A percentile compares a stretch with the other conserved stretches of the same genome.
Conservation (phyloP, 2,329 filamentous ascomycete species). For the Fusarium hainanense region DNA sequence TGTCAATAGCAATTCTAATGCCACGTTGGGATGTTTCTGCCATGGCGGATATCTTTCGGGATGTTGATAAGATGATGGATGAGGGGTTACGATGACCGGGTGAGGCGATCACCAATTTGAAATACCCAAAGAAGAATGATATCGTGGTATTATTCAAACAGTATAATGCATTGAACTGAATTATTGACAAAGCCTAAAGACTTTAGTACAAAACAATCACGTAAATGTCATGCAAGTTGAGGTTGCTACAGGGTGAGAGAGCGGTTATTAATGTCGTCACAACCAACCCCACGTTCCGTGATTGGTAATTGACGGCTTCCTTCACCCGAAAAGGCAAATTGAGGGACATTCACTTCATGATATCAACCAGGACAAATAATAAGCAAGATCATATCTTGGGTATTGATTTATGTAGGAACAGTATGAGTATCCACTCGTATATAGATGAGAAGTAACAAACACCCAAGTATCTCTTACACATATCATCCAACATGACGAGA, state of each 20-base stretch:
- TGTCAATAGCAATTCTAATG: slow-evolving; percentile 80
- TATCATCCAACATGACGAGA: background rate
- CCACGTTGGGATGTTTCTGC: slow-evolving; percentile 59
- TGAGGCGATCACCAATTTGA: background rate
- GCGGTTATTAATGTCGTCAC: slow-evolving; percentile 32
- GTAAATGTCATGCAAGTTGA: slow-evolving; percentile 19
- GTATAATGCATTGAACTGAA: background rate
- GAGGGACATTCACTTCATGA: background rate
- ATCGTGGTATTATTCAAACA: background rate
- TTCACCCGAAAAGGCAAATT: slow-evolving; percentile 11
- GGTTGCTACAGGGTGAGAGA: slow-evolving; percentile 2
- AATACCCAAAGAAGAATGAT: background rate
- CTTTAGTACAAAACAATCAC: slow-evolving; percentile 2
- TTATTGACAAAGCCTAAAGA: background rate
- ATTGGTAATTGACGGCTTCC: slow-evolving; percentile 34
- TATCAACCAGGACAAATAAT: background rate
- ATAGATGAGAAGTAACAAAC: background rate
- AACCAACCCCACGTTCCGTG: slow-evolving; percentile 31
- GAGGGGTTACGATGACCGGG: slow-evolving; percentile 11
- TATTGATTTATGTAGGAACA: background rate
- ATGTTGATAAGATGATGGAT: slow-evolving; percentile 26
- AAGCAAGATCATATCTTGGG: background rate
- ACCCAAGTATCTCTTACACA: background rate
- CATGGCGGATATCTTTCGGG: slow-evolving; percentile 47
- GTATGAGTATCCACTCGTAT: background rate